These are phyloP conservation scores for Lomentospora prolificans DNA, from an alignment of 2,329 filamentous ascomycete species.

Conservation along the genomic window DNA sequence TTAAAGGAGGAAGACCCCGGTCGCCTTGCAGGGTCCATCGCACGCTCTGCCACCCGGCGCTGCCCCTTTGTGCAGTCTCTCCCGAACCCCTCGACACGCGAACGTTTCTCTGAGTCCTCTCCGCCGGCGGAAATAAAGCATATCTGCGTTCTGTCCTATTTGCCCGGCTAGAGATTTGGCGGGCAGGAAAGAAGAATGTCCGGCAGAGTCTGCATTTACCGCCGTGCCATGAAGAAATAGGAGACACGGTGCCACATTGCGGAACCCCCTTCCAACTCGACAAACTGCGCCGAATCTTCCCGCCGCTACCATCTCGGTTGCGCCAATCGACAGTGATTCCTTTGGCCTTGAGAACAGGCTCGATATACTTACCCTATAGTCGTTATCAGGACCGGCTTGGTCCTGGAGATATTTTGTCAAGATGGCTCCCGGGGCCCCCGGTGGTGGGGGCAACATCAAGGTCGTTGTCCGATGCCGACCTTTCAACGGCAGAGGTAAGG, in stretches of 20 bases:
- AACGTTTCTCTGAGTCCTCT: background rate
- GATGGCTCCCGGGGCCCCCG: constrained; percentile 17
- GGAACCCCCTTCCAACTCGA: background rate
- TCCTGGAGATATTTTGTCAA: background rate
- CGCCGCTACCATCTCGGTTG: background rate
- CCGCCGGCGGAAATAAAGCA: background rate
- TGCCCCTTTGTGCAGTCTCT: background rate
- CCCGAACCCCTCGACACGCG: background rate
- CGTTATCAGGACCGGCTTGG: constrained; percentile 1
- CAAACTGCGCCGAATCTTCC: background rate
- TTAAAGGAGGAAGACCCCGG: background rate
- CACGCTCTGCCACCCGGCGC: background rate
- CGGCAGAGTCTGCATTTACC: background rate
- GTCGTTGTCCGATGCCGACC: constrained; percentile 95
- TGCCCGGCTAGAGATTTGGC: background rate
- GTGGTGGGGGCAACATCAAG: constrained; percentile 94
- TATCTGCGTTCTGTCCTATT: background rate
- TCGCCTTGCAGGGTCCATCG: background rate
- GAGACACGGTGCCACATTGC: constrained; percentile 4
- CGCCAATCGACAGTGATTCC: background rate
- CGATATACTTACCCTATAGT: background rate
- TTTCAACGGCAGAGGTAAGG: constrained; percentile 85
- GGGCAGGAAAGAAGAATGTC: background rate
- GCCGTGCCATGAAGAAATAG: constrained; percentile 8
- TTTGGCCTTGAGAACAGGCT: background rate